phyloP scores from a whole-genome alignment of 495 filamentous ascomycete species.

The Podospora conica region DNA sequence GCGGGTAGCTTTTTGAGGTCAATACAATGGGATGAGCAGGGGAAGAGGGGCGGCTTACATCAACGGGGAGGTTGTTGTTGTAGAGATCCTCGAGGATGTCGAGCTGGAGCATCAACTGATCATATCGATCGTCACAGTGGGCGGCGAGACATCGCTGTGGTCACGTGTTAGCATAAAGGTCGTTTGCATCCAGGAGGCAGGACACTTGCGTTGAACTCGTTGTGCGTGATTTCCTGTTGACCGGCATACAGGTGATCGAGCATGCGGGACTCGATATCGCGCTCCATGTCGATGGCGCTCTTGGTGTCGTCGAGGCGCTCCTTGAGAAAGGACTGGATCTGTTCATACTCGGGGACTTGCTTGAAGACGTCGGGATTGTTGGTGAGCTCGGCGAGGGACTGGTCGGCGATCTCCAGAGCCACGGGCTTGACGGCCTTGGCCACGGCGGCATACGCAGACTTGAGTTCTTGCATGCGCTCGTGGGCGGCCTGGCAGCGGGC shows the following conservation, averaged over 20 bases:
- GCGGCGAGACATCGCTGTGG: conserved; percentile 26
- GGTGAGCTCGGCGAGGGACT: conserved; percentile 30
- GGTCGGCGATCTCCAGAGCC: conserved; percentile 39
- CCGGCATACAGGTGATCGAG: conserved; percentile 10
- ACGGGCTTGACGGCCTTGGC: conserved; percentile 35
- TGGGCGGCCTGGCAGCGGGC: conserved; percentile 38
- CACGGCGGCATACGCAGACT: conserved; percentile 34
- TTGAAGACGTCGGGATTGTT: conserved; percentile 28
- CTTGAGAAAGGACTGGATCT: conserved; percentile 27
- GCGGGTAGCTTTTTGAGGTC: conserved; percentile 25
- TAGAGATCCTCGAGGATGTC: conserved; percentile 32
- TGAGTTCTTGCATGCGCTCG: conserved; percentile 39
- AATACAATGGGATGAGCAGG: neutral
- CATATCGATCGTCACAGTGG: conserved; percentile 31
- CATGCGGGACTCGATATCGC: neutral
- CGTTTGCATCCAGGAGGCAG: neutral
- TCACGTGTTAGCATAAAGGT: neutral
- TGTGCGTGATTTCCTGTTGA: conserved; percentile 12
- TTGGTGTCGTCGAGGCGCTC: conserved; percentile 21
- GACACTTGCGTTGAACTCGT: conserved; percentile 17
- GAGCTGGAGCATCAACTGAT: conserved; percentile 27
- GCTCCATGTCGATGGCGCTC: neutral
- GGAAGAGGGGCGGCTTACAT: conserved; percentile 31
- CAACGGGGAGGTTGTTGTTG: conserved; percentile 29
- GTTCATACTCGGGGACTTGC: conserved; percentile 26